Evolutionary conservation across 164 flowering plant genomes (phyloP), one percentile per base, ranked within the genome.

Genomic region (Vitis amurensis): DNA sequence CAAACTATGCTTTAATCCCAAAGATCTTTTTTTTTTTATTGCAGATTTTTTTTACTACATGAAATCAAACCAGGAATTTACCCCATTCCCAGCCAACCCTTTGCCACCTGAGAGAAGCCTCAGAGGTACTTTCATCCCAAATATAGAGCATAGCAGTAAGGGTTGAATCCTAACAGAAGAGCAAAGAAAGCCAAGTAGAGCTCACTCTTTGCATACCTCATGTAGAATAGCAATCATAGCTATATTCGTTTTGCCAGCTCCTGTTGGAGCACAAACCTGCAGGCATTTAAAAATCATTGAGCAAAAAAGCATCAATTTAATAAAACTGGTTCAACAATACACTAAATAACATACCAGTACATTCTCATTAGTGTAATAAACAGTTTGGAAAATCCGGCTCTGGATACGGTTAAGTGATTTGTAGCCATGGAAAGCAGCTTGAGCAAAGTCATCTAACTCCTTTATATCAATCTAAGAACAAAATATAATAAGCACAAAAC

Each of bases 241-340:
- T 63, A 93, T 95, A 76, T 95, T 95, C 69, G 99, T 95, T 83
- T 95, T 95, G 2, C 99, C 99, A 77, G 99, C 99, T 66, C 99
- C 99, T 16, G 99, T 95, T 49, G 99, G 99, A 48, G 99, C 99
- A 88, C 99, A 95, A 75, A 95, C 99, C 99, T 95, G 85, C 64
- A 80, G 71, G 51, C 47, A 48, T 13, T 37, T 44, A 8, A 44
- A n/a, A 52, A 19, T 23, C 61, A 15, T 11, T 58, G 50, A 55
- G 53, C 50, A 56, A 49, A 57, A 61, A 14, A 73, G 60, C 49
- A 50, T 30, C 15, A 16, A 29, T 10, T 59, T 19, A 4, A 8
- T 48, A 13, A 13, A 11, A 15, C 29, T 23, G 19, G n/a, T 44
- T 3, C 16, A 57, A 52, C 15, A 29, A 71, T 14, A 66, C 30